Evolutionary conservation across 768 basidiomycete species (phyloP), one percentile per base, ranked within the genome.

Genomic region (Scleroderma citrinum): DNA sequence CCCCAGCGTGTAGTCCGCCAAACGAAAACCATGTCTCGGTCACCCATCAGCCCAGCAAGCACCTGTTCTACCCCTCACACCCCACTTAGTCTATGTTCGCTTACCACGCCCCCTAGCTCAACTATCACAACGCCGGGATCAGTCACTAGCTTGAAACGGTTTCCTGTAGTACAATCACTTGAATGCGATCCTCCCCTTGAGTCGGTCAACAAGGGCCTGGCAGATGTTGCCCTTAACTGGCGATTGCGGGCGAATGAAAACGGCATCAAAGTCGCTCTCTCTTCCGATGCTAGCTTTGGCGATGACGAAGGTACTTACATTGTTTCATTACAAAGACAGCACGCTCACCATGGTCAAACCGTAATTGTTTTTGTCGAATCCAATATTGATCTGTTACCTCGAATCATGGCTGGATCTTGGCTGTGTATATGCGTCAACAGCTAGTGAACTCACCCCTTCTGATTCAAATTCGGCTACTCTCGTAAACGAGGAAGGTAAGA

Each of bases 181-280:
- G 76, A 76, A 56, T 71, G 72, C 34, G 63, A 65, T 31, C 16
- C 20, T 7, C 13, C 45, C 32, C 14, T 42, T 37, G 47, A 62
- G 55, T 45, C 62, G 39, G 75, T 75, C 55, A 71, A 73, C 55
- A 69, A 66, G 54, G 76, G 74, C 58, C 69, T 81, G 20, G 77
- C 80, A 14, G 80, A 84, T 61, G 75, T 81, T 34, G 76, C 82
- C 5, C 74, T 76, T 30, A 86, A 78, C 61, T 89, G 87, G 87
- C 76, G 86, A 48, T 81, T 77, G 26, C 73, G 85, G 44, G 83
- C 85, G 44, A 80, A 71, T 50, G 82, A 85, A 56, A 81, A 86
- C 53, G 84, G 83, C 37, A 86, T 87, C 51, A 83, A 76, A 63
- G 82, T 85, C 45, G 70, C 77, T 23, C 66, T 71, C 34, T 66